phyloP scores from a whole-genome alignment of 345 rosid species.

The Turnera subulata region DNA sequence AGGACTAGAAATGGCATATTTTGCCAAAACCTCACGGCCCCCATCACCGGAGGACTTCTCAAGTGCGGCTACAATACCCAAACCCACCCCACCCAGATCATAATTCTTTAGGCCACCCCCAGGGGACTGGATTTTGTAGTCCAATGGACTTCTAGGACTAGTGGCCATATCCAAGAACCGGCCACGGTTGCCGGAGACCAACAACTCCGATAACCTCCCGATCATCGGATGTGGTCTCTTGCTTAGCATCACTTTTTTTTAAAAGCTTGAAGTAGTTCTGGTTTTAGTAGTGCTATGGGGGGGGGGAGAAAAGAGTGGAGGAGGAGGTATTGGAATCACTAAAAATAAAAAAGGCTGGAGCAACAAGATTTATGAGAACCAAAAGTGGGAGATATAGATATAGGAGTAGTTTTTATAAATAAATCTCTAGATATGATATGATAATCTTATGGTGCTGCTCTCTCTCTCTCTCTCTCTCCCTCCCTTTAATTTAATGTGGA shows the following conservation, averaged over 20 bases:
- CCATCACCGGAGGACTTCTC: conserved; percentile 39
- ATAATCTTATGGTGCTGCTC: background rate
- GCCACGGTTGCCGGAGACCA: conserved; percentile 49
- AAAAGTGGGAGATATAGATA: background rate
- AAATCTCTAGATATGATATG: background rate
- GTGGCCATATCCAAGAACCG: conserved; percentile 31
- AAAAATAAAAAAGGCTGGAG: background rate
- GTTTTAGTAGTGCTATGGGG: too few relatives aligned
- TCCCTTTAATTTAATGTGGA: conserved; percentile 27
- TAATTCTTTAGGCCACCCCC: conserved; percentile 49
- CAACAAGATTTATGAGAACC: background rate
- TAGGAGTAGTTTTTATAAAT: background rate
- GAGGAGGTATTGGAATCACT: background rate
- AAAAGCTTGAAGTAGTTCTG: too few relatives aligned
- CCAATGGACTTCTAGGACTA: conserved; percentile 72
- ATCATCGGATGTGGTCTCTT: conserved; percentile 70
- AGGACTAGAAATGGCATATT: conserved; percentile 25
- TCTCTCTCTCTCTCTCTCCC: too few relatives aligned
- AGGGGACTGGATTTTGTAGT: conserved; percentile 54
- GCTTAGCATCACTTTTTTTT: conserved; percentile 45
- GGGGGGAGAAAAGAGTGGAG: background rate
- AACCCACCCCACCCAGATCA: conserved; percentile 62
- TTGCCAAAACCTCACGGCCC: conserved; percentile 25
- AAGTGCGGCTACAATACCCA: conserved; percentile 76
- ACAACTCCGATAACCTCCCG: conserved; percentile 60